Base-by-base conservation (phyloP, 1,284 basidiomycete species). In the Mycena citricolor region DNA sequence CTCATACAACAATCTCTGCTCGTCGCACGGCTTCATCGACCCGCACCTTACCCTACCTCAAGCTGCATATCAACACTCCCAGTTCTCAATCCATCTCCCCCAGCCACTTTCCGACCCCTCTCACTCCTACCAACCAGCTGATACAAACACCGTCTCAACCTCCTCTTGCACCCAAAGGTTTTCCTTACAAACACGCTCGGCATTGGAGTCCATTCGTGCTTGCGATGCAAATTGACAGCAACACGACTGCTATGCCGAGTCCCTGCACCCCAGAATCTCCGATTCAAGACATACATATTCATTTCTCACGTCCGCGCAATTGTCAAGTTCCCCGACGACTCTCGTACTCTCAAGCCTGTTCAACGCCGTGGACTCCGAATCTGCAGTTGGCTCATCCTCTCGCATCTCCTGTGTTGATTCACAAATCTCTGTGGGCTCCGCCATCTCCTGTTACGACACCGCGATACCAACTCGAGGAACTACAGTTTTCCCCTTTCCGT, bases 101-200 rank as follows among this genome's bases (percentile, higher is more conserved):
- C 7, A 52, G 47, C 20, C 42, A 39, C 29, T 55, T 49, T 40
- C 19, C 39, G 14, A 51, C 43, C 24, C 55, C 54, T 10, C 44
- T 55, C 20, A 57, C 55, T 6, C 55, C 55, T 12, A 35, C 31
- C 31, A 39, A 53, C 13, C 55, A 55, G 47, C 40, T 56, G 13
- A 42, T 54, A 2, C 50, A 51, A 23, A 51, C 51, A 13, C 55
- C 55, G 14, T 44, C 47, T 20, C n/a, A 34, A 42, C 22, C 53
- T 32, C 23, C 53, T 21, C 22, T 39, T 14, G 39, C 32, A 26
- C 42, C 25, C n/a, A 47, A 44, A 38, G 20, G 2, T 23, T 44
- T 38, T 6, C 34, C 45, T 22, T 36, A 32, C 35, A 41, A 44
- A 39, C 51, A n/a, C 23, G 32, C 35, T 23, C 35, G 36, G 45